A percentile compares a stretch with the other conserved stretches of the same genome.
phyloP scores from a whole-genome alignment of 75 land plant species.

The Picea sitchensis region DNA sequence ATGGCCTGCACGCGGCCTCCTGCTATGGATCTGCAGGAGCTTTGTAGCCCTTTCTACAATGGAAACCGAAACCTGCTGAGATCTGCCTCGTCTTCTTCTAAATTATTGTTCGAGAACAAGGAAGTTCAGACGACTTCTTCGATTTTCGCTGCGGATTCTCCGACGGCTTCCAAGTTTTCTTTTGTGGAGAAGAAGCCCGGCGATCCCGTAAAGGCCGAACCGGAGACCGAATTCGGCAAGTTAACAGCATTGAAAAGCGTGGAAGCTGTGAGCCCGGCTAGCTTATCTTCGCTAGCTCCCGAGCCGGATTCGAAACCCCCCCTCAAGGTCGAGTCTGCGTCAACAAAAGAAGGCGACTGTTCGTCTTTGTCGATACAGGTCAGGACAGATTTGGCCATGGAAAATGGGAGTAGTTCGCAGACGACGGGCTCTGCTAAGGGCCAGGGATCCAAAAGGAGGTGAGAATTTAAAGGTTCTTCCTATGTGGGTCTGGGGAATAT shows the following conservation, averaged over 20 bases:
- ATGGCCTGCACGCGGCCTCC: not conserved
- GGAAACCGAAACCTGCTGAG: not conserved
- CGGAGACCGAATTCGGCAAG: too few relatives aligned
- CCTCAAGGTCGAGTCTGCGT: not conserved
- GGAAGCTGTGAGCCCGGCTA: not conserved
- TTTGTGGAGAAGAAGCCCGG: not conserved
- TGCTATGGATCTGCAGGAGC: slow-evolving; percentile 4
- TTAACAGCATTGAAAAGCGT: not conserved
- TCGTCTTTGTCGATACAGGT: not conserved
- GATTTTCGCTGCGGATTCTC: not conserved
- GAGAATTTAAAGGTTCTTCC: not conserved
- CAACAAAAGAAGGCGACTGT: not conserved
- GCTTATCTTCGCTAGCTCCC: not conserved
- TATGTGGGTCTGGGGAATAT: not conserved
- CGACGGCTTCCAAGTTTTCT: not conserved
- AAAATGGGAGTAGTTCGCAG: not conserved
- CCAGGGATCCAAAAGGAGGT: slow-evolving; percentile 12
- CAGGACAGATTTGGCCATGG: not conserved
- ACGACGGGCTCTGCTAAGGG: not conserved
- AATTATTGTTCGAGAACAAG: not conserved
- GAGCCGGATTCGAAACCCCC: slow-evolving; percentile 3
- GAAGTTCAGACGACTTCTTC: not conserved
- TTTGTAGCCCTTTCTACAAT: not conserved
- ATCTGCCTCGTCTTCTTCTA: not conserved
- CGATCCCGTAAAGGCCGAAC: not conserved